Evolutionary conservation across 768 basidiomycete genomes (phyloP).

Genomic region (Pulveroboletus sp.): DNA sequence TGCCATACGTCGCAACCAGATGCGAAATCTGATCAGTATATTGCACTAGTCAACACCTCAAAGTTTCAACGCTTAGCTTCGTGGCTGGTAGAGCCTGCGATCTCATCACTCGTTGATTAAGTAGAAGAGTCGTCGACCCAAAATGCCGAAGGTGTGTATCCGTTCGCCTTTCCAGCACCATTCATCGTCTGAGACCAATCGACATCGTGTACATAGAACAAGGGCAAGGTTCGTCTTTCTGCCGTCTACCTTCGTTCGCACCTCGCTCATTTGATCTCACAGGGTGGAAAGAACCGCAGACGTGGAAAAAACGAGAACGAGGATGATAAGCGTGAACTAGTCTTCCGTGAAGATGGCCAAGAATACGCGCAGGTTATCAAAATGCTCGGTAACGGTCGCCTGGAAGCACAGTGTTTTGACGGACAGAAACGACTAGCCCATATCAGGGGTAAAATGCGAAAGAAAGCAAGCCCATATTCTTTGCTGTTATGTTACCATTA

Average conservation of each 20-base stretch:
- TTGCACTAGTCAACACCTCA: slow-evolving; percentile 1
- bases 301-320: slow-evolving; percentile 99
- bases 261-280: slow-evolving; percentile 8
- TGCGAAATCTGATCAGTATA: background rate
- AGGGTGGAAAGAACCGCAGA: slow-evolving; percentile 99
- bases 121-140: background rate
- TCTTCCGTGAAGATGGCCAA: slow-evolving; percentile 98
- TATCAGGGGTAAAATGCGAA: slow-evolving; percentile 98
- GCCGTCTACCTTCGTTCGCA: background rate
- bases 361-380: slow-evolving; percentile 98
- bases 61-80: no score
- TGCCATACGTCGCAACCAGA: slow-evolving; percentile 5
- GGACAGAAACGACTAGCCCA: slow-evolving; percentile 97
- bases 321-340: slow-evolving; percentile 96
- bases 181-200: background rate
- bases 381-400: slow-evolving; percentile 97
- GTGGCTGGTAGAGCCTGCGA: background rate
- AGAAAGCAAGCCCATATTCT: slow-evolving; percentile 66
- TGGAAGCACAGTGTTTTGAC: slow-evolving; percentile 97
- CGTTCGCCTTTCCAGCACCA: background rate
- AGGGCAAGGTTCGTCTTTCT: slow-evolving; percentile 23
- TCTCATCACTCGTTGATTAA: background rate
- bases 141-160: slow-evolving; percentile 25
- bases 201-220: slow-evolving; percentile 17
- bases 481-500: background rate